Conservation (phyloP, 2,329 filamentous ascomycete genomes). For the Neurospora sp. region DNA sequence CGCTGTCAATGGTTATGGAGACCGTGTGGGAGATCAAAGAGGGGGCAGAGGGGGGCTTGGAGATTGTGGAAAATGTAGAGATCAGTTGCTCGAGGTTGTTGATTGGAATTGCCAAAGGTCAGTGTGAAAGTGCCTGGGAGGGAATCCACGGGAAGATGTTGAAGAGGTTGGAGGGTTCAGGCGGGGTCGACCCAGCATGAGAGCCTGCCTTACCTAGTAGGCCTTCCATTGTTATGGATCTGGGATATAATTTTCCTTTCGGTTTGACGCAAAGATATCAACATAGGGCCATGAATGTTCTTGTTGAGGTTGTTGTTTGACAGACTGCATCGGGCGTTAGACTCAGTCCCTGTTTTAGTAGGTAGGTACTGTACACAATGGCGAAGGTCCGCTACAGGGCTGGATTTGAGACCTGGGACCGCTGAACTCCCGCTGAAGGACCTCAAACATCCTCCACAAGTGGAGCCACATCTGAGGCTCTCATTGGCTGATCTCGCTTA, state of each 20-base stretch:
- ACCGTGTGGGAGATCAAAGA: conserved; percentile 36
- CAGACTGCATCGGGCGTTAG: not conserved
- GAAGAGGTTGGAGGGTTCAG: conserved; percentile 23
- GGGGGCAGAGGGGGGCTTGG: conserved; percentile 24
- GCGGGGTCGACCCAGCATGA: not conserved
- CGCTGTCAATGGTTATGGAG: conserved; percentile 43
- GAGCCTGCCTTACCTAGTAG: not conserved
- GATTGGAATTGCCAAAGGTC: conserved; percentile 36
- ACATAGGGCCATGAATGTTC: not conserved
- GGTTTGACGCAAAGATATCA: not conserved
- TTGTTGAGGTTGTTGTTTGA: not conserved
- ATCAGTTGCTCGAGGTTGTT: conserved; percentile 42
- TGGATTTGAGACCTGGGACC: not conserved
- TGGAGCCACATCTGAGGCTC: not conserved
- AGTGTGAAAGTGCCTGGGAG: conserved; percentile 41
- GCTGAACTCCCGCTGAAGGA: not conserved
- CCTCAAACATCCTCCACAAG: not conserved
- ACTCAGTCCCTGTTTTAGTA: not conserved
- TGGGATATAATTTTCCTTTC: not conserved
- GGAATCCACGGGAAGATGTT: conserved; percentile 41
- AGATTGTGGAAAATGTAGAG: conserved; percentile 39
- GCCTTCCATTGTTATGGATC: not conserved
- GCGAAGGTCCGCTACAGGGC: not conserved
- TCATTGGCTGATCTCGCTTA: not conserved
- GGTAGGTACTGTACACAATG: not conserved